Percentiles rank a stretch among this genome's conserved stretches.
Conservation (phyloP, 1,284 basidiomycete species). For the Volvariella volvacea region DNA sequence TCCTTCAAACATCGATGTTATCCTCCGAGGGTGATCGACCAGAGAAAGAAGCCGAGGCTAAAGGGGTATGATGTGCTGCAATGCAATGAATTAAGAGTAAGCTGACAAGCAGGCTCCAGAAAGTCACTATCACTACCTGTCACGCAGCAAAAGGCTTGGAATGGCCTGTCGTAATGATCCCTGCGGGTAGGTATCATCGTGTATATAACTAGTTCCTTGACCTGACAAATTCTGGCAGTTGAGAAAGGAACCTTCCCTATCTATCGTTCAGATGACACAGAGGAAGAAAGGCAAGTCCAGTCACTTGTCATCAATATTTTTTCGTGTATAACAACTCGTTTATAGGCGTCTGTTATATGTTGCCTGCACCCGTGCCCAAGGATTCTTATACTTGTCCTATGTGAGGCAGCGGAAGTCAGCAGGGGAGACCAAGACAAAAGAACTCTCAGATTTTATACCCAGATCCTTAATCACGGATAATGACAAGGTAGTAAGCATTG, state of each 20-base stretch:
- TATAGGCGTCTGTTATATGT: conserved; percentile 79
- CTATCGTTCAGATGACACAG: conserved; percentile 68
- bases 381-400: conserved; percentile 62
- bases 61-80: conserved; percentile 33
- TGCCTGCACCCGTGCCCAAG: conserved; percentile 85
- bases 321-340: neutral
- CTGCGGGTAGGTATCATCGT: conserved; percentile 52
- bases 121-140: conserved; percentile 84
- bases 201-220: too few species aligned
- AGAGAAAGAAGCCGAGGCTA: conserved; percentile 40
- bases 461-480: neutral
- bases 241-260: conserved; percentile 80
- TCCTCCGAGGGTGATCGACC: conserved; percentile 70
- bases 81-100: conserved; percentile 1
- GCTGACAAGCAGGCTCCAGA: conserved; percentile 33
- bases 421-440: conserved; percentile 36
- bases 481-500: neutral
- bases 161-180: conserved; percentile 86
- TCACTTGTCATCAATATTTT: neutral
- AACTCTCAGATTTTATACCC: conserved; percentile 37
- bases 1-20: conserved; percentile 81
- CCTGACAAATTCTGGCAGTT: conserved; percentile 30
- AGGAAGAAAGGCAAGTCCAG: conserved; percentile 71
- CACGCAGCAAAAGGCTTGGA: conserved; percentile 91
- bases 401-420: conserved; percentile 42